A percentile compares a stretch with the other conserved stretches of the same genome.
Evolutionary conservation across 176 grass and related monocot genomes (phyloP).

Genomic region (Ananas comosus): DNA sequence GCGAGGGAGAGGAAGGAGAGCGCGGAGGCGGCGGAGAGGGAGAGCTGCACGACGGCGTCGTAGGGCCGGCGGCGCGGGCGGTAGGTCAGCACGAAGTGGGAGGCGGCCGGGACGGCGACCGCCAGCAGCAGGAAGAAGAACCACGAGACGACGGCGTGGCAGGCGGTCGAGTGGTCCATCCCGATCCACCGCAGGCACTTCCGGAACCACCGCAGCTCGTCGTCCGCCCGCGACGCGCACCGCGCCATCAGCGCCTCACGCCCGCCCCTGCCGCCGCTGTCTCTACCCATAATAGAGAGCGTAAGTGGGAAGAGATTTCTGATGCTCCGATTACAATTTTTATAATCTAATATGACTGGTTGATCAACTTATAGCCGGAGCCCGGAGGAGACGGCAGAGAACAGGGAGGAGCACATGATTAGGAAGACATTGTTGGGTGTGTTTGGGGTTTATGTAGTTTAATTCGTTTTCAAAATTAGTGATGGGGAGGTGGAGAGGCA

Average conservation of each 20-base stretch:
- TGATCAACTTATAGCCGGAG: too few relatives aligned
- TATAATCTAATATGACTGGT: too few relatives aligned
- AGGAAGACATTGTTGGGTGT: too few relatives aligned
- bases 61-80: conserved; percentile 30
- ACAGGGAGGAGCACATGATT: too few relatives aligned
- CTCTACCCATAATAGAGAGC: neutral
- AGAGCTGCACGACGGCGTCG: conserved; percentile 48
- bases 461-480: too few relatives aligned
- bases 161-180: conserved; percentile 57
- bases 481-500: too few relatives aligned
- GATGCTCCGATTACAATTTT: too few relatives aligned
- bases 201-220: conserved; percentile 68
- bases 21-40: conserved; percentile 34
- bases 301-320: too few relatives aligned
- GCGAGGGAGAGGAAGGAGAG: conserved; percentile 49
- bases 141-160: conserved; percentile 22
- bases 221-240: conserved; percentile 28
- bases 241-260: neutral
- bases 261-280: neutral
- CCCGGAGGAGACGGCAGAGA: too few relatives aligned
- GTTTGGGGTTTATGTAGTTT: too few relatives aligned
- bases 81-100: conserved; percentile 10
- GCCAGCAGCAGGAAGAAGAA: conserved; percentile 30
- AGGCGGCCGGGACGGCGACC: conserved; percentile 12
- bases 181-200: conserved; percentile 63